Evolutionary conservation across 2,329 filamentous ascomycete genomes (phyloP), one percentile per base, ranked within the genome.

Genomic region (Diplodia corticola): DNA sequence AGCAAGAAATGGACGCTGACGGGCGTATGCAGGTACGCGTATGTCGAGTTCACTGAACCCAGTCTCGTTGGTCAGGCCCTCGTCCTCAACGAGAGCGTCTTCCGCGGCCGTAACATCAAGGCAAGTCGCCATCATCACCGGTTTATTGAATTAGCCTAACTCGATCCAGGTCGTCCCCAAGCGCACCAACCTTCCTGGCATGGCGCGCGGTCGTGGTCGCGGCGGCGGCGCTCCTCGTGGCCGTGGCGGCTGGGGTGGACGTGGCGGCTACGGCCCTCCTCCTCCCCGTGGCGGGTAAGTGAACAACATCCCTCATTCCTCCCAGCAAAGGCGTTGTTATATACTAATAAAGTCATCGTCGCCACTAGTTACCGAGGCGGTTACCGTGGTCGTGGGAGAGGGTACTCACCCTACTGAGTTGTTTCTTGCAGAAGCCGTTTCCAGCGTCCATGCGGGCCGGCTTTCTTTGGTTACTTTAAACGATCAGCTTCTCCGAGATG

Each of bases 11-110:
- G 82, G 80, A 79, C 79, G 80, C 77, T 78, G 80, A 80, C 80
- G 79, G 64, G 77, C 77, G 76, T 77, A 77, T 80, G 78, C 80
- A 97, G 93, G 70, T 99, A 99, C 82, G 95, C 95, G 75, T 99
- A 99, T 81, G 95, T 99, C 74, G 95, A 99, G 81, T 99, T 99
- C 77, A 90, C 92, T 68, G 95, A 98, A 81, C 93, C 95, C 57
- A 93, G 88, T 79, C 85, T 67, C 68, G 94, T 99, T 69, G 92
- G 92, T 55, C 92, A 96, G 78, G 95, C 95, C 28, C 86, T 99
- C 68, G 93, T 98, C 48, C 84, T 99, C 67, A 98, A 99, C 78
- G 95, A 99, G 81, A 97, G 93, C 79, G 85, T 96, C 67, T 97
- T 99, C 82, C 93, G 95, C 74, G 93, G 92, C 69, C 88, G 95